Evolutionary conservation across 306 rosid genomes (phyloP), one percentile per base, ranked within the genome.

Genomic region (Crataegus laevigata): DNA sequence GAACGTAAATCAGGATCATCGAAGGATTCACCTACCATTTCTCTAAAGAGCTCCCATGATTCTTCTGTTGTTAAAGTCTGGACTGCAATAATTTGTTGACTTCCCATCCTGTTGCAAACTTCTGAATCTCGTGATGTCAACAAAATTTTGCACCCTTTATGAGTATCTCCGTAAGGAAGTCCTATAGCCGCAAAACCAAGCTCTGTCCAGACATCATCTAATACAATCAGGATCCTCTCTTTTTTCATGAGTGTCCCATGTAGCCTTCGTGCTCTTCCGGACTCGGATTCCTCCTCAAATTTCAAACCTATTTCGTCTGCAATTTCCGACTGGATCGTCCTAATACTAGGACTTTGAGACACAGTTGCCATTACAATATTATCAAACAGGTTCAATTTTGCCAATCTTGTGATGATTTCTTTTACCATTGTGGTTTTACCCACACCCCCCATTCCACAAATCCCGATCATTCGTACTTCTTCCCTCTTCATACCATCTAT

Each of bases 121-220:
- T 85, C 30, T 32, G 29, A 69, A 30, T 25, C 19, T 71, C 91
- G 21, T 28, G 89, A 84, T 4, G 84, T 79, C 51, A 84, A 36
- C 3, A 84, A 15, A 3, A 87, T 0, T 50, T 78, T 86, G 52
- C 86, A 82, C 1, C 74, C 78, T 1, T 55, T 61, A 12, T 77
- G 84, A 25, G 63, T 7, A 7, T 8, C 76, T 8, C 0, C 30
- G 0, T 11, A 45, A 66, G 84, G 81, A 26, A 87, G 25, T 6
- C 90, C 88, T 0, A 87, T 60, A 1, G 2, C 26, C 43, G 45
- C 58, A 18, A 86, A 75, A 68, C 78, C 81, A 40, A 78, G 54
- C 14, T 65, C 30, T 2, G 13, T 26, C 87, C 83, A 86, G 0
- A 78, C 57, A 70, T 83, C 89, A 75, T 86, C 89, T 0, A 86